Conservation (phyloP, 1,139 yeast species). For the Magnusiomyces suaveolens region DNA sequence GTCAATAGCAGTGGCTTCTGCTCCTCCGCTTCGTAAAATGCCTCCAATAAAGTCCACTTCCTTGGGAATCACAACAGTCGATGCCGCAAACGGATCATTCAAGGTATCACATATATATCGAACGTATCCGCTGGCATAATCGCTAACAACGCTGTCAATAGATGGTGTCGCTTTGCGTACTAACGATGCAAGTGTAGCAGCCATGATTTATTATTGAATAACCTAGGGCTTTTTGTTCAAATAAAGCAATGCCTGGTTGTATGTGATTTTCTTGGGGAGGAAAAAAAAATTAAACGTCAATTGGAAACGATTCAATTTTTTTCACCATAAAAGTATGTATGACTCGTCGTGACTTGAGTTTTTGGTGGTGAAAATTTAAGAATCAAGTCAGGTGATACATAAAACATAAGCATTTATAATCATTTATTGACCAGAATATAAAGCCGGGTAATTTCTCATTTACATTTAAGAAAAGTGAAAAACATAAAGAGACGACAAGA, state of each 20-base stretch:
- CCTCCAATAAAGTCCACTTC: constrained; percentile 60
- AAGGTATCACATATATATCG: constrained; percentile 67
- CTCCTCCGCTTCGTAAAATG: constrained; percentile 74
- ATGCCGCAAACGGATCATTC: constrained; percentile 67
- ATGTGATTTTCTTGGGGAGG: too few species aligned
- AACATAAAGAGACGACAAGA: too few species aligned
- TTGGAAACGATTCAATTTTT: neutral
- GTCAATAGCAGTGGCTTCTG: constrained; percentile 44
- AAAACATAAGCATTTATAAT: too few species aligned
- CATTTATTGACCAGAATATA: too few species aligned
- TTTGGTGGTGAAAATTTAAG: neutral
- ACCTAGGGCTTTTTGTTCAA: too few species aligned
- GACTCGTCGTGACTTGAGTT: neutral
- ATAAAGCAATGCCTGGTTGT: too few species aligned
- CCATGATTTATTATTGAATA: too few species aligned
- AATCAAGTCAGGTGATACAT: neutral
- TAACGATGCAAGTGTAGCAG: constrained; percentile 26
- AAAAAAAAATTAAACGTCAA: too few species aligned
- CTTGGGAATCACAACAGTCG: constrained; percentile 46
- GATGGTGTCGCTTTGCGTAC: constrained; percentile 86
- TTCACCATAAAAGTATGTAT: neutral
- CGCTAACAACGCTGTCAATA: constrained; percentile 82
- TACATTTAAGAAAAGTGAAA: too few species aligned
- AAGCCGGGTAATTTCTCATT: too few species aligned
- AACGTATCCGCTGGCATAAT: constrained; percentile 83